Evolutionary conservation across 768 basidiomycete genomes (phyloP), one percentile per base, ranked within the genome.

Genomic region (Calocybe indica): DNA sequence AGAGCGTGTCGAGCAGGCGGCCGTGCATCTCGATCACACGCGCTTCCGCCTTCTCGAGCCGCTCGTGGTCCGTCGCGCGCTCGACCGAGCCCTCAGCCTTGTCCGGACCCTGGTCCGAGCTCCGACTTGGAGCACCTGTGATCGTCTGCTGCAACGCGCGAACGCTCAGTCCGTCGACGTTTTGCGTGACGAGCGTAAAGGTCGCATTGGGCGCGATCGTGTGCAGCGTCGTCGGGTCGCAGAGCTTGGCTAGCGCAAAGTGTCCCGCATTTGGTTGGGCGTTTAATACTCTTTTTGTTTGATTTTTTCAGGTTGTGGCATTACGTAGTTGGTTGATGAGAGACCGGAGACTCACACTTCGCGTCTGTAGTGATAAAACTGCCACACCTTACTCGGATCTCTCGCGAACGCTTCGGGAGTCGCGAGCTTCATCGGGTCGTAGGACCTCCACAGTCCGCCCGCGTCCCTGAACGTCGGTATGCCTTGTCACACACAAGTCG

Each of bases 11-110:
- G 56, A 73, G 69, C 13, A 78, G 53, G 11, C 69, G 59, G 5
- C 78, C 77, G 55, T 79, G 79, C 72, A 79, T 78, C 55, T 79
- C 73, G 33, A 75, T 55, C 7, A 68, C 37, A 2, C 49, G 47
- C 3, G 30, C 45, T 8, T 58, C 55, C 1, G 36, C 40, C n/a
- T 40, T 53, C 11, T 57, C 46, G 7, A 45, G 33, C 11, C 32
- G 42, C 5, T 34, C 22, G n/a, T 28, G 28, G 9, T 58, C 47
- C 30, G 15, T 35, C 45, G 29, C 45, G 8, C 10, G n/a, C n/a
- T n/a, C n/a, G n/a, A n/a, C n/a, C n/a, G n/a, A n/a, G n/a, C n/a
- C n/a, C n/a, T n/a, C n/a, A n/a, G n/a, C 46, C 30, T n/a, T 15
- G 30, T n/a, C 13, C 51, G 48, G 22, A 4, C 4, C 22, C 22